Conservation (phyloP, 108 stramenopile genomes). For the Cylindrotheca closterium region DNA sequence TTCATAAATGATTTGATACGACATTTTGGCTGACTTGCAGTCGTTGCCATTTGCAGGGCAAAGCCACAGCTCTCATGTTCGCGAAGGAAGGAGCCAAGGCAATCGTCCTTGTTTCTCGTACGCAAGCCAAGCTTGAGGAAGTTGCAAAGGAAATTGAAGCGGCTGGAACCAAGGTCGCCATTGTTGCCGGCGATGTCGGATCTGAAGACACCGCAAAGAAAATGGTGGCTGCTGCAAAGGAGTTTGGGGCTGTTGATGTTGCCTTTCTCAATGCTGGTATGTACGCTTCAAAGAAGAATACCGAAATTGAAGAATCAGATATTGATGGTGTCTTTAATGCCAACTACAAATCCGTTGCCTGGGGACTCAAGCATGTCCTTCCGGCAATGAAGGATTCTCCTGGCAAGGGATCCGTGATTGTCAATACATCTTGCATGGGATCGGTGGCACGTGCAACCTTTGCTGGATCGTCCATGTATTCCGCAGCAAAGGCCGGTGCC, state of each 20-base stretch:
- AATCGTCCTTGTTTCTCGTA: background rate
- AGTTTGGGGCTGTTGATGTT: too few relatives aligned
- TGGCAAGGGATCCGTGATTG: background rate
- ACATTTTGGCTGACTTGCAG: too few relatives aligned
- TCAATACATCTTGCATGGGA: background rate
- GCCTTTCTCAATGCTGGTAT: too few relatives aligned
- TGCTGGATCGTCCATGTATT: conserved; percentile 8
- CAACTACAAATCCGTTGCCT: background rate
- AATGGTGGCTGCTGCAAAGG: background rate
- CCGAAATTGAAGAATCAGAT: too few relatives aligned
- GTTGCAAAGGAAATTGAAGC: background rate
- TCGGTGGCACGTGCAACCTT: background rate
- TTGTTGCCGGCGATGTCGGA: background rate
- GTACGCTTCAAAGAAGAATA: too few relatives aligned
- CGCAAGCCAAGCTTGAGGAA: background rate
- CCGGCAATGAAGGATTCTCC: background rate
- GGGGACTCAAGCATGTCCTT: background rate
- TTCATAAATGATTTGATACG: too few relatives aligned
- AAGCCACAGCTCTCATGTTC: conserved; percentile 1
- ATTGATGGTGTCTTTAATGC: background rate
- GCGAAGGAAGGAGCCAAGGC: background rate
- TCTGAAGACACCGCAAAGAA: background rate
- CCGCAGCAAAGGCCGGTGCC: background rate
- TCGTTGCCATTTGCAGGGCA: background rate
- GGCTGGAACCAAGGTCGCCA: background rate